Conservation (phyloP, 2,329 filamentous ascomycete genomes). For the Paecilomyces fulvus region DNA sequence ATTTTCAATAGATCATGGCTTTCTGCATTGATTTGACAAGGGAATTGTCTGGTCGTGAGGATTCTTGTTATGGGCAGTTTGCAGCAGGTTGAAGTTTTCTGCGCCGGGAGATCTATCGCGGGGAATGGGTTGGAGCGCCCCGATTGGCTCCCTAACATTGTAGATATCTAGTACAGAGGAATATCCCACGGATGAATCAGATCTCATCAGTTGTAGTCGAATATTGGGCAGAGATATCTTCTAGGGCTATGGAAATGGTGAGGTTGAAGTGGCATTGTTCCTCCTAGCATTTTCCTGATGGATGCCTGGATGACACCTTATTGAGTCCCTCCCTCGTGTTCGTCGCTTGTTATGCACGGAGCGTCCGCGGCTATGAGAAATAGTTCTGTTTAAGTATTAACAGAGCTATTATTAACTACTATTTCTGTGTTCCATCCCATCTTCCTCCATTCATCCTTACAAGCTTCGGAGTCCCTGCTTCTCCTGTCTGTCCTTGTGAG, state of each 20-base stretch:
- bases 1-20: too few species aligned
- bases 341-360: background rate
- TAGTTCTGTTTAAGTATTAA: too few species aligned
- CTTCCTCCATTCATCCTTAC: background rate
- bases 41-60: too few species aligned
- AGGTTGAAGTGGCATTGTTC: background rate
- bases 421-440: background rate
- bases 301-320: background rate
- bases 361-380: too few species aligned
- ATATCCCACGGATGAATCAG: background rate
- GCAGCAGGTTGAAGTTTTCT: background rate
- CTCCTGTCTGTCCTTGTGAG: background rate
- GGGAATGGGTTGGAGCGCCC: background rate
- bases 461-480: background rate
- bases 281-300: background rate
- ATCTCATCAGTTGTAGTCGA: too few species aligned
- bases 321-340: background rate
- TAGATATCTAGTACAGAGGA: background rate
- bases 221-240: too few species aligned
- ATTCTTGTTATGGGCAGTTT: background rate
- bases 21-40: too few species aligned
- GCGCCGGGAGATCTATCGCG: slow-evolving; percentile 10
- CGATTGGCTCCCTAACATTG: background rate
- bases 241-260: background rate
- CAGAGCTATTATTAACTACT: background rate